These are phyloP conservation scores for Aegilops bicornis DNA, from an alignment of 176 grass and related monocot species.

Conservation along the genomic window DNA sequence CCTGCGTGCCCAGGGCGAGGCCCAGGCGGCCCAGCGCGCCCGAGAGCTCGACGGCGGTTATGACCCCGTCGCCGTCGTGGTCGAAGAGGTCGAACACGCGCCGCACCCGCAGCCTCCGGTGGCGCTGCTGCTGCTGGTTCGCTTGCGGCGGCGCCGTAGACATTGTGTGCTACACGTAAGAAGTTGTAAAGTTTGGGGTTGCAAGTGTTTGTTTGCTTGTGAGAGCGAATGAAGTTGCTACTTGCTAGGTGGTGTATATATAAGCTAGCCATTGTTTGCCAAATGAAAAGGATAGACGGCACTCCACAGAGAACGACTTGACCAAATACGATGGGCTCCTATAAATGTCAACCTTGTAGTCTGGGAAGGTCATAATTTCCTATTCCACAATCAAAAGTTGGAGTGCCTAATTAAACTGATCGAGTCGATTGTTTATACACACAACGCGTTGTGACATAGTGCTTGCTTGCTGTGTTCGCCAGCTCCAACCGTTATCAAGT, in stretches of 20 bases:
- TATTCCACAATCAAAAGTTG: not conserved
- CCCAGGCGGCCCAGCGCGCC: constrained; percentile 36
- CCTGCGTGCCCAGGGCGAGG: not conserved
- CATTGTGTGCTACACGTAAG: not conserved
- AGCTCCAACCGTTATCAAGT: too few species aligned
- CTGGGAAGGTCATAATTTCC: not conserved
- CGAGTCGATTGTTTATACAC: not conserved
- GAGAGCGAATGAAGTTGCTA: not conserved
- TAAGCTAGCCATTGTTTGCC: not conserved
- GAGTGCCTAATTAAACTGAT: too few species aligned
- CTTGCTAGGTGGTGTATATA: not conserved
- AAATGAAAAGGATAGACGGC: not conserved
- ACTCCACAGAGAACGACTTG: not conserved
- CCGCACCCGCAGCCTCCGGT: constrained; percentile 26
- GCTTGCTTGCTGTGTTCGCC: not conserved
- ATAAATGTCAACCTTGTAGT: not conserved
- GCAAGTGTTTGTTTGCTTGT: not conserved
- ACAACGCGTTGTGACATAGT: not conserved
- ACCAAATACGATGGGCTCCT: not conserved
- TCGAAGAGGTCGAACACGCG: constrained; percentile 55
- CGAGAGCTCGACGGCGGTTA: constrained; percentile 33
- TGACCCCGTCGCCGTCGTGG: constrained; percentile 36
- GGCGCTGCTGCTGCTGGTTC: constrained; percentile 15
- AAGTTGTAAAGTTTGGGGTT: not conserved
- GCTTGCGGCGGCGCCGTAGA: not conserved